Base-by-base conservation (phyloP, 2,329 filamentous ascomycete genomes). In the Colletotrichum neosansevieriae region DNA sequence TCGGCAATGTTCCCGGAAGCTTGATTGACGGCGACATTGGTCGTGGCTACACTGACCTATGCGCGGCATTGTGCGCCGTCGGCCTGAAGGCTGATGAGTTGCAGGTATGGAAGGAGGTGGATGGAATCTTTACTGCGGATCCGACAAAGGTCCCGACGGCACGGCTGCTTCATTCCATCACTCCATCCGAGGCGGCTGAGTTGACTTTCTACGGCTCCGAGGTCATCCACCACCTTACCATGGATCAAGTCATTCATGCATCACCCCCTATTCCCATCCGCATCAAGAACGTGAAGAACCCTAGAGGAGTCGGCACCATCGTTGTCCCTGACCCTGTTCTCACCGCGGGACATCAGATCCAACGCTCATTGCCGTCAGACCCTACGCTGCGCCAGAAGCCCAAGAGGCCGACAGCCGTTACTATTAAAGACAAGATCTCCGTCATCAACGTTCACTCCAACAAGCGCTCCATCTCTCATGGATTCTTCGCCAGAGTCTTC, bases 91-190 rank as follows among this genome's bases (percentile, higher is more conserved):
- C 96, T 1, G 84, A 91, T 61, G 96, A 99, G 79, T 86, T 99
- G 59, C 96, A 99, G 79, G 92, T 99, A 71, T 98, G 96, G 96
- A 99, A 99, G 83, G 96, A 99, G 78, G 96, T 99, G 6, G 96
- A 99, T 79, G 94, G 94, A 67, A 97, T 98, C 76, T 96, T 97
- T 80, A 91, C 87, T 2, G 86, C 86, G 6, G 95, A 98, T 76
- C 94, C 94, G 3, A 89, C 92, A 74, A 97, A 97, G 81, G 94
- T 97, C 34, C 94, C 95, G 3, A 98, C 95, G 1, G 97, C 96
- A n/a, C 87, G 92, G 53, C 85, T 99, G n/a, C 86, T 99, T 50
- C 83, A 91, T 11, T 91, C 91, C 61, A 97, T 99, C 77, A 98
- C 95, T 3, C 96, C 96, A 0, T 92, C 94, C 10, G 96, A 99